Evolutionary conservation across 139 green algal species (phyloP).

Genomic region (Picochlorum sp.): DNA sequence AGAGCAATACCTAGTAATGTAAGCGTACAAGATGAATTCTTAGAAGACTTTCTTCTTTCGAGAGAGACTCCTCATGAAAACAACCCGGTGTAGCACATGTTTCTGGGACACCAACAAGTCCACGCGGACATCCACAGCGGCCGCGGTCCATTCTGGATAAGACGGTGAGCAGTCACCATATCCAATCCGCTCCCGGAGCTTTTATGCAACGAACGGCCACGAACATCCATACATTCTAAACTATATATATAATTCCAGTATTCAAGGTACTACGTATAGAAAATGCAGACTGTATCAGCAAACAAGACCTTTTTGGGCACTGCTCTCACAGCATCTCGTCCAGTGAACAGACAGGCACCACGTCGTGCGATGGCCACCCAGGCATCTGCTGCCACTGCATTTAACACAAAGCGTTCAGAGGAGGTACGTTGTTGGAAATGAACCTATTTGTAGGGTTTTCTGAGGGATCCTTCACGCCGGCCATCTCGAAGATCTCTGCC

Average conservation of each 20-base stretch:
- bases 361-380: not conserved
- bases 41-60: no score
- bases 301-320: slow-evolving; percentile 9
- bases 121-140: not conserved
- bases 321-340: not conserved
- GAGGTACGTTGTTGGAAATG: slow-evolving; percentile 24
- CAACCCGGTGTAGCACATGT: no score
- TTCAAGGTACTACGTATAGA: not conserved
- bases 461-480: no score
- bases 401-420: slow-evolving; percentile 42
- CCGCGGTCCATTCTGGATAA: no score
- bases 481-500: no score
- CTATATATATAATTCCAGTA: no score
- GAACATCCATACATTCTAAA: no score
- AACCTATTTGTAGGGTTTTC: not conserved
- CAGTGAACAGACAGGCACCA: not conserved
- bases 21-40: not conserved
- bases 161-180: no score
- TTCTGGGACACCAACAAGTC: no score
- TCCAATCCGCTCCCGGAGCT: no score
- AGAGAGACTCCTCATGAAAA: no score
- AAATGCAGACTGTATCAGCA: slow-evolving; percentile 7
- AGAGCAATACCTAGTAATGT: slow-evolving; percentile 73
- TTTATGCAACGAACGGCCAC: no score
- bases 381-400: slow-evolving; percentile 14